These are phyloP conservation scores for Chlorella sp. DNA, from an alignment of 139 green algal genomes.

Conservation along the genomic window DNA sequence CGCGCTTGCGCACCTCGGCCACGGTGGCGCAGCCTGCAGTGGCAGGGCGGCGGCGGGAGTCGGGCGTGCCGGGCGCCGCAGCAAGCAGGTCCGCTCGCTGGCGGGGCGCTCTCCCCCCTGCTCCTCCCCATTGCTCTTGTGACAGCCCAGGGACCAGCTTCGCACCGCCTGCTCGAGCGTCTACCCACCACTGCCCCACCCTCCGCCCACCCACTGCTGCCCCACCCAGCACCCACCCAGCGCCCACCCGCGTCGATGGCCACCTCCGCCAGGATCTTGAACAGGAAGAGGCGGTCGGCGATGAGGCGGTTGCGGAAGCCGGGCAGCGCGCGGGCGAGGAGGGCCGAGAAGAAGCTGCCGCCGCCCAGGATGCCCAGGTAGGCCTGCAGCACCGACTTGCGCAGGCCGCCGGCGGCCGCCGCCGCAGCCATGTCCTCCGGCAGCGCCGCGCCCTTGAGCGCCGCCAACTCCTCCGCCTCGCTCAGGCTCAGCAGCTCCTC, in stretches of 20 bases:
- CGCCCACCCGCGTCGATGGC: slow-evolving; percentile 84
- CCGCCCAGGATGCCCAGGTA: slow-evolving; percentile 43
- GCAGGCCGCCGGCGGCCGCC: slow-evolving; percentile 45
- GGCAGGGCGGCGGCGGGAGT: no score
- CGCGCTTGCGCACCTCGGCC: slow-evolving; percentile 94
- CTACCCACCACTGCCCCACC: neutral
- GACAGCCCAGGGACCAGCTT: no score
- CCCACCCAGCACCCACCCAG: neutral
- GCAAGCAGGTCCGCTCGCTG: neutral
- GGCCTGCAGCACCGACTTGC: slow-evolving; percentile 32
- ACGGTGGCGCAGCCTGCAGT: slow-evolving; percentile 88
- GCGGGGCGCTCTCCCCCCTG: no score
- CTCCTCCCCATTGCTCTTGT: no score
- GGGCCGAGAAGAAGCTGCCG: slow-evolving; percentile 43
- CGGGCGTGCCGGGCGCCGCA: neutral
- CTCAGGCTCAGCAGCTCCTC: slow-evolving; percentile 15
- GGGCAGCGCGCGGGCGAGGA: slow-evolving; percentile 62
- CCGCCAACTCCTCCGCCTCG: slow-evolving; percentile 57
- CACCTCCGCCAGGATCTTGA: slow-evolving; percentile 89
- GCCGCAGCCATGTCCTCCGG: slow-evolving; percentile 59
- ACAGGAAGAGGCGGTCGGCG: slow-evolving; percentile 83
- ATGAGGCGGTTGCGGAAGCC: slow-evolving; percentile 86
- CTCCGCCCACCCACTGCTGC: neutral
- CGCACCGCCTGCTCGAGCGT: no score
- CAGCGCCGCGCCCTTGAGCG: slow-evolving; percentile 51